These are phyloP conservation scores for Globisporangium okanoganense DNA, from an alignment of 352 stramenopile species.

Conservation along the genomic window DNA sequence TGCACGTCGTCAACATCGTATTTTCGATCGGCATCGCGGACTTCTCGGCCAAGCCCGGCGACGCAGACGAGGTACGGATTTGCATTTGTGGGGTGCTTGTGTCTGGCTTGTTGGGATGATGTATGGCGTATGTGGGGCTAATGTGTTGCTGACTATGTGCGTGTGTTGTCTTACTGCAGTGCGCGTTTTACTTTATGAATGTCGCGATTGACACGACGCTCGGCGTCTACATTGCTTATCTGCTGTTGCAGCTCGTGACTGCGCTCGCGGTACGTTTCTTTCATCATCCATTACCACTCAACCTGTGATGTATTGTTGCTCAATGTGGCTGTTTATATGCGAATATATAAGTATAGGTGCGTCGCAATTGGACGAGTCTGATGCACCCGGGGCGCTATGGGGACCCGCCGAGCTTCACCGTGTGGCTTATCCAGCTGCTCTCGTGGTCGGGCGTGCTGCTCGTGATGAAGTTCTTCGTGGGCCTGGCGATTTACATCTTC, in stretches of 20 bases:
- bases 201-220: slow-evolving; percentile 81
- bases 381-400: slow-evolving; percentile 66
- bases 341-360: slow-evolving; percentile 23
- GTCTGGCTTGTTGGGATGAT: not conserved
- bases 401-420: slow-evolving; percentile 52
- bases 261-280: slow-evolving; percentile 39
- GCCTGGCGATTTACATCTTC: slow-evolving; percentile 55
- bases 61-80: slow-evolving; percentile 53
- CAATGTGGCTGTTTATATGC: not conserved
- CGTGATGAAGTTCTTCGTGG: slow-evolving; percentile 71
- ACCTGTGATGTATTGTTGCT: not conserved
- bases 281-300: not conserved
- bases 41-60: slow-evolving; percentile 38
- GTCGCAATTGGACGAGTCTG: slow-evolving; percentile 54
- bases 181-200: slow-evolving; percentile 87
- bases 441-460: slow-evolving; percentile 65
- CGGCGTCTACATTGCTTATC: slow-evolving; percentile 78
- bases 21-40: slow-evolving; percentile 72
- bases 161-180: slow-evolving; percentile 26
- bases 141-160: not conserved
- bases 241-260: slow-evolving; percentile 62
- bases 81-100: slow-evolving; percentile 3
- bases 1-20: slow-evolving; percentile 79
- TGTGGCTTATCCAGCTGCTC: slow-evolving; percentile 60
- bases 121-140: not conserved